A percentile compares a stretch with the other conserved stretches of the same genome.
Conservation (phyloP, 768 basidiomycete species). For the Kwoniella bestiolae region DNA sequence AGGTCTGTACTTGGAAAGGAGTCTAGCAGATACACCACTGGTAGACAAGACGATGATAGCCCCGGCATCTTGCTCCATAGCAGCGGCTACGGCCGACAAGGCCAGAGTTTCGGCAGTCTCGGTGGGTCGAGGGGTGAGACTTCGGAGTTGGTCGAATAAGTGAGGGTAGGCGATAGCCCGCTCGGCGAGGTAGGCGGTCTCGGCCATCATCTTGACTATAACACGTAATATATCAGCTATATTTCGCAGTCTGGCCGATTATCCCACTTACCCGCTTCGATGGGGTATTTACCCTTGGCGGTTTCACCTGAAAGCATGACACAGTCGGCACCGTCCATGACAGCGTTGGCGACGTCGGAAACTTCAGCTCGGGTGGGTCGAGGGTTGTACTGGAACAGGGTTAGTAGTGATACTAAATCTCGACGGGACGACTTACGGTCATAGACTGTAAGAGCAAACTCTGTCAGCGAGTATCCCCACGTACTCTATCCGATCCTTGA, state of each 20-base stretch:
- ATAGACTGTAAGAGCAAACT: constrained; percentile 9
- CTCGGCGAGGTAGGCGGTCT: constrained; percentile 96
- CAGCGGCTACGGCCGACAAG: constrained; percentile 92
- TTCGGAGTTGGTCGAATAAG: constrained; percentile 83
- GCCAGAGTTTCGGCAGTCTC: constrained; percentile 95
- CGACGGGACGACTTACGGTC: constrained; percentile 11
- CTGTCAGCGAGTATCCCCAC: background rate
- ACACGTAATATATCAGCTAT: constrained; percentile 6
- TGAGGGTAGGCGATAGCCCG: constrained; percentile 93
- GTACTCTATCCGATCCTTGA: background rate
- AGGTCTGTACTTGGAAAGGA: constrained; percentile 96
- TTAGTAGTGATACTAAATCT: constrained; percentile 18
- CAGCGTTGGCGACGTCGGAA: constrained; percentile 96
- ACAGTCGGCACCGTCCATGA: constrained; percentile 97
- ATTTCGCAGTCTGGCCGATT: no score
- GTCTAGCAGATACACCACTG: constrained; percentile 88
- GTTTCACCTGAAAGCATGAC: constrained; percentile 99
- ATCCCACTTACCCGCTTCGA: constrained; percentile 76
- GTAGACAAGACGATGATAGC: constrained; percentile 97
- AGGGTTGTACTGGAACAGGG: constrained; percentile 78
- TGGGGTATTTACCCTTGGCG: constrained; percentile 94
- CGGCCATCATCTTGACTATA: constrained; percentile 97
- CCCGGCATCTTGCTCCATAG: constrained; percentile 89
- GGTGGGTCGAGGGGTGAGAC: constrained; percentile 81
- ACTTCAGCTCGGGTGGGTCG: constrained; percentile 98